A percentile compares a stretch with the other conserved stretches of the same genome.
These are phyloP conservation scores for Oryza rufipogon DNA, from an alignment of 176 grass and related monocot genomes.

Conservation along the genomic window DNA sequence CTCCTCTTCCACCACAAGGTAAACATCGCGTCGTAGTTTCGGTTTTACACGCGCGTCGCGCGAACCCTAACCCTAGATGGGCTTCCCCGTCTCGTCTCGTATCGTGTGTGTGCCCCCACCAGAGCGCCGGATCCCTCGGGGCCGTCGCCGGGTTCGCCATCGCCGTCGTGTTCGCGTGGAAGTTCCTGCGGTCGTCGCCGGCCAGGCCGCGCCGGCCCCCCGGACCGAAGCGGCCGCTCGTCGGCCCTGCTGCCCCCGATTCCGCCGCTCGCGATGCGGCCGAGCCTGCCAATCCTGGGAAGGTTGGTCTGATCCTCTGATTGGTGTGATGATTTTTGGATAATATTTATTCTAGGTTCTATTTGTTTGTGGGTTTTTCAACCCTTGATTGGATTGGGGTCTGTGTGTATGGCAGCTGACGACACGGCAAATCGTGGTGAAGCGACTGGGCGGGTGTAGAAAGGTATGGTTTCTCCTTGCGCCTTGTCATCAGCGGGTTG, in stretches of 20 bases:
- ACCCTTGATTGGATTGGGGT: not conserved
- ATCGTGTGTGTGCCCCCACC: constrained; percentile 19
- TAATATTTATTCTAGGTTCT: not conserved
- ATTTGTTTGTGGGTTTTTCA: not conserved
- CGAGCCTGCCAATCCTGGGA: not conserved
- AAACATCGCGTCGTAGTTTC: not conserved
- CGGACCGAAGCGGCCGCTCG: constrained; percentile 59
- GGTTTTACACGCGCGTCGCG: not conserved
- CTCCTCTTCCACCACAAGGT: constrained; percentile 80
- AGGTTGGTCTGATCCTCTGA: constrained; percentile 22
- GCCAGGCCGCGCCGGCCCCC: constrained; percentile 36
- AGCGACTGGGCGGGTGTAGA: constrained; percentile 65
- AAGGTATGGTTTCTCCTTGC: constrained; percentile 49
- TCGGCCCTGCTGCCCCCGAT: constrained; percentile 12
- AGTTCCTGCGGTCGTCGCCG: constrained; percentile 58
- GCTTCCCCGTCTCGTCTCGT: not conserved
- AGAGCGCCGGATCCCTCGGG: constrained; percentile 76
- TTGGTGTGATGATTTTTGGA: not conserved
- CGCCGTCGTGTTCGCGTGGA: constrained; percentile 93
- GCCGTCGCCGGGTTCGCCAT: constrained; percentile 95
- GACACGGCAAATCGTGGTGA: constrained; percentile 63
- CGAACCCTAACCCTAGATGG: constrained; percentile 41
- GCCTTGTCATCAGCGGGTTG: not conserved
- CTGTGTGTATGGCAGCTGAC: constrained; percentile 47
- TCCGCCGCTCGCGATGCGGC: not conserved